Base-by-base conservation (phyloP, 2,329 filamentous ascomycete genomes). In the Aspergillus hortae region DNA sequence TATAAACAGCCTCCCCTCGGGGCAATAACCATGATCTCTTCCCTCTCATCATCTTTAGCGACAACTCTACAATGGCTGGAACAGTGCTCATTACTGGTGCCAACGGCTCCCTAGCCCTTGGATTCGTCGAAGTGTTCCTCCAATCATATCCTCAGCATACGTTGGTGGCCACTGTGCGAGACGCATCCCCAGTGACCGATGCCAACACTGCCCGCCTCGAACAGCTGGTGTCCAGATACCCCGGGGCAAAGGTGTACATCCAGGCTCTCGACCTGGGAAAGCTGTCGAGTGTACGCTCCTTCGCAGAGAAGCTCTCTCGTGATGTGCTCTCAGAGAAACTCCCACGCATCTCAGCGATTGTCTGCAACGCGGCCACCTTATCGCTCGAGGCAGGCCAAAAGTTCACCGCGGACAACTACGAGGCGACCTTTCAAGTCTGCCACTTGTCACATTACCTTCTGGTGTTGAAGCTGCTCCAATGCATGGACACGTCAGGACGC, bases 331-430 rank as follows among this genome's bases (percentile, higher is more conserved):
- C 59, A 4, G 57, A 59, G 19, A 61, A 61, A 30, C 51, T 71
- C 2, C 69, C 70, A 0, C 67, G 58, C 2, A 59, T 76, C 21
- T 53, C 53, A 14, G 61, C 63, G n/a, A 69, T 77, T 17, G 56
- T 76, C 21, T 74, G 70, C 55, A 76, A 75, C 52, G 73, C 74
- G 6, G 70, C 67, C 52, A 67, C 69, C 41, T 72, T 69, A 67
- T 73, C 72, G 25, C 56, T 76, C 10, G 55, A 62, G 17, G 46
- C 48, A 4, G 63, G 64, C 9, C 54, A 65, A 2, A 65, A 72
- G 49, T 56, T 67, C 21, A 73, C 72, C 1, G 53, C 38, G 0
- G 73, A 75, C 50, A 65, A 67, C 6, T 69, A 66, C 25, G 74
- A 77, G 46, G 69, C 66, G 44, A 69, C 68, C 1, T 68, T 77